phyloP scores from a whole-genome alignment of 768 basidiomycete species.

The Suillus hirtellus region DNA sequence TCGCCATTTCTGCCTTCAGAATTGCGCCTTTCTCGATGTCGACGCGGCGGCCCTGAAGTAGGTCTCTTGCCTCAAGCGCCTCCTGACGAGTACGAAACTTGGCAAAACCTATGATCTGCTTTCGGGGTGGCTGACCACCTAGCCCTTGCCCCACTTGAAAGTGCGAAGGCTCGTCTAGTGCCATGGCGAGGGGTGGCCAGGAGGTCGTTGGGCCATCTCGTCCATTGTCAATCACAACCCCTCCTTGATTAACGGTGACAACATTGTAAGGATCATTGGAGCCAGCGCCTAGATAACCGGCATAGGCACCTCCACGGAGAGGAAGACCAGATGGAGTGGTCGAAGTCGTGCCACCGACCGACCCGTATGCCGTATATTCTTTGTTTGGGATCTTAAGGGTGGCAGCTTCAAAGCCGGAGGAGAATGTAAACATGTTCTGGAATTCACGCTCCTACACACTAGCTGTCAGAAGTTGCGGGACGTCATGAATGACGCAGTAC shows the following conservation, averaged over 20 bases:
- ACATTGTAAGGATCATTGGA: slow-evolving; percentile 83
- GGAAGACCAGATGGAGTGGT: slow-evolving; percentile 33
- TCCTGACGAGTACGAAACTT: slow-evolving; percentile 89
- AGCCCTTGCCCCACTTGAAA: slow-evolving; percentile 29
- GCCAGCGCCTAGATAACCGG: slow-evolving; percentile 44
- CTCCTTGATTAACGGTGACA: slow-evolving; percentile 80
- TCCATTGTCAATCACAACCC: slow-evolving; percentile 77
- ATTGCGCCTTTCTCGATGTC: slow-evolving; percentile 92
- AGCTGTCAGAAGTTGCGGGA: slow-evolving; percentile 18
- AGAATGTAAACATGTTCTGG: slow-evolving; percentile 99
- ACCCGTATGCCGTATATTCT: slow-evolving; percentile 76
- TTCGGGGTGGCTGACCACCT: slow-evolving; percentile 58
- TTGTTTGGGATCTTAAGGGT: slow-evolving; percentile 97
- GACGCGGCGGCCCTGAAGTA: slow-evolving; percentile 84
- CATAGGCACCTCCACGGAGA: slow-evolving; percentile 36
- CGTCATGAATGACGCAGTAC: slow-evolving; percentile 30
- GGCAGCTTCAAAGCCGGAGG: slow-evolving; percentile 93
- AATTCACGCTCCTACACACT: slow-evolving; percentile 89
- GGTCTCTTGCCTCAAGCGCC: slow-evolving; percentile 84
- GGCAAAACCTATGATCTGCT: slow-evolving; percentile 98
- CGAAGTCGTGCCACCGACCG: slow-evolving; percentile 33
- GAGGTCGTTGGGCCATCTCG: slow-evolving; percentile 71
- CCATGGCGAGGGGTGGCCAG: slow-evolving; percentile 51
- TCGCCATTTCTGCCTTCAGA: slow-evolving; percentile 98
- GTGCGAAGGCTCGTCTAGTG: slow-evolving; percentile 35